These are phyloP conservation scores for Rhodofomes roseus DNA, from an alignment of 1,284 basidiomycete species.

Conservation along the genomic window DNA sequence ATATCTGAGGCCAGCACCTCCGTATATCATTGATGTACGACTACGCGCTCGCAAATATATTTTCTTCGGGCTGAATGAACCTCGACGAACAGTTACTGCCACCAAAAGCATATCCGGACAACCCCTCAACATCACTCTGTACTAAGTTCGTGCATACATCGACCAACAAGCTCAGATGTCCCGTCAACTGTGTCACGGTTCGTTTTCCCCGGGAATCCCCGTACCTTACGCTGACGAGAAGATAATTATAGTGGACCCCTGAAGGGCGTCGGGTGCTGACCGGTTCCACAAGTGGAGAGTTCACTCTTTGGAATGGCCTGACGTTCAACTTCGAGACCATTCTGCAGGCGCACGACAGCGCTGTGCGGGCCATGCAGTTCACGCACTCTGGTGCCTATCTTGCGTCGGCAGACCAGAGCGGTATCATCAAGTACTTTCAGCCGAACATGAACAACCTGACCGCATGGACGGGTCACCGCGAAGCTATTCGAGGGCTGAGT, in stretches of 20 bases:
- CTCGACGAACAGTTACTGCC: slow-evolving; percentile 72
- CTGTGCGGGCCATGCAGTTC: slow-evolving; percentile 88
- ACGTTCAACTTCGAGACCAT: slow-evolving; percentile 99
- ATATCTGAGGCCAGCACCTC: slow-evolving; percentile 75
- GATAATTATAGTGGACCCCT: slow-evolving; percentile 80
- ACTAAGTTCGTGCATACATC: slow-evolving; percentile 97
- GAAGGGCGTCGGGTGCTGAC: slow-evolving; percentile 91
- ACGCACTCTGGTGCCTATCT: slow-evolving; percentile 90
- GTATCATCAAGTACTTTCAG: slow-evolving; percentile 98
- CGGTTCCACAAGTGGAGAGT: slow-evolving; percentile 95
- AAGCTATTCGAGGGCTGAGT: slow-evolving; percentile 86
- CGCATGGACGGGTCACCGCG: slow-evolving; percentile 86
- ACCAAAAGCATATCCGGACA: slow-evolving; percentile 85
- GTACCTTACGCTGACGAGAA: slow-evolving; percentile 1
- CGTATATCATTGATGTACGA: slow-evolving; percentile 80
- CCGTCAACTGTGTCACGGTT: slow-evolving; percentile 92
- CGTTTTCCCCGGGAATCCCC: slow-evolving; percentile 26
- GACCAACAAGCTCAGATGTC: slow-evolving; percentile 97
- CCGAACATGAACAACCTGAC: slow-evolving; percentile 98
- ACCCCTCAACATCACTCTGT: slow-evolving; percentile 88
- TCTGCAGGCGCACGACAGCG: slow-evolving; percentile 94
- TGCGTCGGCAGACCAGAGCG: slow-evolving; percentile 89
- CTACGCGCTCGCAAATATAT: slow-evolving; percentile 19
- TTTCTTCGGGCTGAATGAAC: slow-evolving; percentile 21
- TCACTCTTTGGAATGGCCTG: slow-evolving; percentile 91